Base-by-base conservation (phyloP, 257 asterid species). In the Craterostigma plantagineum region DNA sequence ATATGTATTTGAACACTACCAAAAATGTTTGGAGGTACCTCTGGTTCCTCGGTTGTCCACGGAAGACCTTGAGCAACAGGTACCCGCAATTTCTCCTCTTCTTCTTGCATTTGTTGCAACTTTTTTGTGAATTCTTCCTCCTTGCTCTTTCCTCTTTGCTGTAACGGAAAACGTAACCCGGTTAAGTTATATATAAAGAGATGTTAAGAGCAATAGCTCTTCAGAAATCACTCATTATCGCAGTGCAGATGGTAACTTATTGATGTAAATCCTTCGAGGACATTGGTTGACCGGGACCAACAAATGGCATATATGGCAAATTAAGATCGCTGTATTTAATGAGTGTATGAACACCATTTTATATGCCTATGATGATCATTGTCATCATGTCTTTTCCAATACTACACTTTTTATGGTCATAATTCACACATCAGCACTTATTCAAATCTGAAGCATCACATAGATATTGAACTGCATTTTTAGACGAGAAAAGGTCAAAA, bases 51-150 rank as follows among this genome's bases (percentile, higher is more conserved):
- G 14, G 93, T 83, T 44, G 94, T 90, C 91, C 87, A 80, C 14
- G 99, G 99, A 60, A 90, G 94, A 60, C 94, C 96, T 58, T 77
- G 96, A 18, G 99, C 96, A 44, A 84, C 15, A 42, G 92, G 94
- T 67, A 77, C 65, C 66, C 92, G 55, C 70, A 47, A 58, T 60
- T 65, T 90, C 70, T 83, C 91, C 61, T 83, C 92, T 60, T 80
- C n/a, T n/a, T 80, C 92, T 57, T 57, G 45, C 77, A 60, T 70
- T 42, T 80, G 68, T 52, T 75, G 80, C 44, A 90, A 61, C 68
- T 73, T 83, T 55, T 71, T 79, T 54, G 66, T 16, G 48, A 83
- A 73, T 55, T 79, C 94, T 67, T 83, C 92, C 64, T 83, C 94
- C 74, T 83, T 79, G 51, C 38, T 43, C 57, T 63, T 79, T 47